Base-by-base conservation (phyloP, 352 stramenopile species). In the Elongisporangium anandrum region DNA sequence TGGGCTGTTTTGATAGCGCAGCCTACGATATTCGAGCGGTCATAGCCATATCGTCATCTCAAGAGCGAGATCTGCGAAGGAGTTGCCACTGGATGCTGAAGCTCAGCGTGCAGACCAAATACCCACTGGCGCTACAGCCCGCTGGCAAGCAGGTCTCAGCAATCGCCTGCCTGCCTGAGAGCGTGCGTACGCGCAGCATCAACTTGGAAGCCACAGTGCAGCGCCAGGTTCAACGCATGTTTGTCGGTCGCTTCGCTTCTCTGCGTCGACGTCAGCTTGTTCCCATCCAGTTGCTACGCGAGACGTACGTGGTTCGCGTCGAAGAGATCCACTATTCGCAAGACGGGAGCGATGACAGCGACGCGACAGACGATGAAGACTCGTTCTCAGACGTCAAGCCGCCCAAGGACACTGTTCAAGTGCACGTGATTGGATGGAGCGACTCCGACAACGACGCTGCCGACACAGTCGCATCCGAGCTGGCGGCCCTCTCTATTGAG, bases 261-360 rank as follows among this genome's bases (percentile, higher is more conserved):
- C 50, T 23, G 58, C 66, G 20, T 52, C 59, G 3, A 6, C 51
- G 59, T 52, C 71, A 77, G 26, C 24, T 87, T 17, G 52, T 90
- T 23, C 63, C 77, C 22, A 62, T 85, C 22, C 78, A 59, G 49
- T 29, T 90, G 20, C 57, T 90, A 39, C 69, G 71, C 8, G 75
- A 83, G 55, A 83, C 66, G 34, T 90, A 73, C 39, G 57, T 85
- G 17, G 81, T 90, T 20, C 67, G 66, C 17, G 53, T 87, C 23
- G 61, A 75, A 17, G 23, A 23, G 0, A 52, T 75, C 16, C 17
- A 48, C 21, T 19, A 16, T 7, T 23, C 22, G 54, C 26, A 57
- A 0, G 47, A 52, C 19, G 38, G 53, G 49, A 69, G 50, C 38
- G 38, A 70, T 26, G 52, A 52, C n/a, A 54, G 2, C n/a, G 10